Percentiles rank a stretch among this genome's conserved stretches.
Conservation (phyloP, 2,329 filamentous ascomycete species). For the Cladophialophora yegresii region DNA sequence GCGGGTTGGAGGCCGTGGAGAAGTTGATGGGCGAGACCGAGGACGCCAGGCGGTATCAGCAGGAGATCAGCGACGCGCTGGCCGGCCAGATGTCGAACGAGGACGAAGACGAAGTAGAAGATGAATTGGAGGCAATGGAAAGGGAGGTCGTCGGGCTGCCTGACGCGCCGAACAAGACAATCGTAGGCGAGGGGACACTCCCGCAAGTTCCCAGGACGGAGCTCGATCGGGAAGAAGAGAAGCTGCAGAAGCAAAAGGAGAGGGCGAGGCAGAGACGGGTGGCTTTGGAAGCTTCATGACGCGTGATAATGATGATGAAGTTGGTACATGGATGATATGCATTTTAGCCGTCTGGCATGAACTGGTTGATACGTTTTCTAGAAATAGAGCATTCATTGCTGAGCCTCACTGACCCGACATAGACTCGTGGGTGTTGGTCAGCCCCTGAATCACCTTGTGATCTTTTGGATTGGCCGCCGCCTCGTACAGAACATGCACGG, state of each 20-base stretch:
- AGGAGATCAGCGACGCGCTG: conserved; percentile 93
- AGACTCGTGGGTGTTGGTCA: conserved; percentile 44
- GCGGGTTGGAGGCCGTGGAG: conserved; percentile 88
- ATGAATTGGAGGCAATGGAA: conserved; percentile 83
- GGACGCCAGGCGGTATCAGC: conserved; percentile 87
- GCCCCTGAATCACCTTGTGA: conserved; percentile 60
- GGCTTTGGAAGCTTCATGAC: conserved; percentile 35
- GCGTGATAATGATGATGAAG: not conserved
- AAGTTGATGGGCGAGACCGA: conserved; percentile 91
- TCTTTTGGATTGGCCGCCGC: conserved; percentile 88
- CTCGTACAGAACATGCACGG: conserved; percentile 87
- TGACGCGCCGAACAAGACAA: conserved; percentile 34
- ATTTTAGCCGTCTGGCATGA: conserved; percentile 5
- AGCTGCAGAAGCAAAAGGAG: conserved; percentile 40
- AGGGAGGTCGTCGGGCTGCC: conserved; percentile 56
- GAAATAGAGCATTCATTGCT: not conserved
- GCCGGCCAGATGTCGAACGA: conserved; percentile 85
- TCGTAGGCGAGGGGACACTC: conserved; percentile 38
- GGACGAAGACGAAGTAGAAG: conserved; percentile 97
- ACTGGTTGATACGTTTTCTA: not conserved
- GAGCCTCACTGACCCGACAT: conserved; percentile 47
- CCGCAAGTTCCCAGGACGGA: conserved; percentile 45
- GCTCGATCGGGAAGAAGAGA: conserved; percentile 38
- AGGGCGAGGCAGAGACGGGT: conserved; percentile 40
- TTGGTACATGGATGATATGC: conserved; percentile 21